These are phyloP conservation scores for Entomophthora muscae DNA, from an alignment of 371 early-diverging fungal species.

Conservation along the genomic window DNA sequence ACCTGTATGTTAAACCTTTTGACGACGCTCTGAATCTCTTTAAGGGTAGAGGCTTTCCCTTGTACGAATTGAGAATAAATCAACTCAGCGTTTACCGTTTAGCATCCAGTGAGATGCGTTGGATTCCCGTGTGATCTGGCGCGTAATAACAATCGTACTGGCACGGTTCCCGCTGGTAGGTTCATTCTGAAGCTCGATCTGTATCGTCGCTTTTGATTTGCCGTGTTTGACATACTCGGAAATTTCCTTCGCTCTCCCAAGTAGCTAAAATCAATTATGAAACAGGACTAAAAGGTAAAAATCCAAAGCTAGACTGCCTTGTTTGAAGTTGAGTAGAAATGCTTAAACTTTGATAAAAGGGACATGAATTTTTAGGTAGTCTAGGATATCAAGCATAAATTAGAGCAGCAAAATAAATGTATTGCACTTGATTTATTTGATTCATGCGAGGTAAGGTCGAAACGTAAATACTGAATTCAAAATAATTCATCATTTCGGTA, in stretches of 20 bases:
- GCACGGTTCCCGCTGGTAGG: constrained; percentile 10
- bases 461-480: too few relatives aligned
- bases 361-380: too few relatives aligned
- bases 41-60: constrained; percentile 36
- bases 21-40: constrained; percentile 39
- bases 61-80: neutral
- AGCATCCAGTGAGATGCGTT: constrained; percentile 61
- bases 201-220: constrained; percentile 51
- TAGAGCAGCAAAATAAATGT: too few relatives aligned
- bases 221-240: constrained; percentile 87
- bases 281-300: too few relatives aligned
- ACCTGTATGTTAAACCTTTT: constrained; percentile 65
- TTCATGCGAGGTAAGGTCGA: too few relatives aligned
- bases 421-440: too few relatives aligned
- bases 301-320: too few relatives aligned
- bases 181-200: constrained; percentile 47
- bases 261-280: constrained; percentile 22
- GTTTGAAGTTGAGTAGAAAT: too few relatives aligned
- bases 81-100: constrained; percentile 38
- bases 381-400: too few relatives aligned
- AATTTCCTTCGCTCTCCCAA: constrained; percentile 76
- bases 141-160: constrained; percentile 35
- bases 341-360: too few relatives aligned
- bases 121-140: constrained; percentile 41
- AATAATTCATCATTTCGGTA: too few relatives aligned